Evolutionary conservation across 2,329 filamentous ascomycete genomes (phyloP).

Genomic region (Aureobasidium sp.): DNA sequence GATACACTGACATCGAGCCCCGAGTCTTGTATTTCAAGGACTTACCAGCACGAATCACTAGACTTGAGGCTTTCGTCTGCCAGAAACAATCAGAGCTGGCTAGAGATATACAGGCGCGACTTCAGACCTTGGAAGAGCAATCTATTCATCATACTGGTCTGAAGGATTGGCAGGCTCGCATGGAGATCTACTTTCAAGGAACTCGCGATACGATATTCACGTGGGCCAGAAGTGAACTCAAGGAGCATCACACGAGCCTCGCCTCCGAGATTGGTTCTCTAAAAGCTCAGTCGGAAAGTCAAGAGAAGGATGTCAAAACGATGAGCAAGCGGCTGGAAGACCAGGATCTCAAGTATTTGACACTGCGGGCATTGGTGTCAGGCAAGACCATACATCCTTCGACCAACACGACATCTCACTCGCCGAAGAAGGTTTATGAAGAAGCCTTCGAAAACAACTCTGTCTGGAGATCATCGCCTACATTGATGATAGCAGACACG

Average conservation of each 20-base stretch:
- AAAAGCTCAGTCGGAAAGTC: neutral
- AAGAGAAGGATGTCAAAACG: neutral
- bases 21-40: neutral
- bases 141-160: neutral
- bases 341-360: neutral
- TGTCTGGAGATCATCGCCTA: neutral
- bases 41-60: neutral
- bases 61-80: too few species aligned
- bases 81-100: too few species aligned
- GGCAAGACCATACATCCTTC: neutral
- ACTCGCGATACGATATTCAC: neutral
- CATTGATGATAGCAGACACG: neutral
- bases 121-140: neutral
- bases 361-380: neutral
- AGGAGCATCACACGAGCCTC: neutral
- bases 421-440: neutral
- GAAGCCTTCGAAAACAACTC: neutral
- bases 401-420: neutral
- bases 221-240: neutral
- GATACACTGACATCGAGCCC: neutral
- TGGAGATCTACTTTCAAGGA: neutral
- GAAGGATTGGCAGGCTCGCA: neutral
- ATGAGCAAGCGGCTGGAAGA: neutral
- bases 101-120: too few species aligned
- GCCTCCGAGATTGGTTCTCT: neutral